Evolutionary conservation across 352 stramenopile species (phyloP).

Genomic region (Phytophthora niederhauseri): DNA sequence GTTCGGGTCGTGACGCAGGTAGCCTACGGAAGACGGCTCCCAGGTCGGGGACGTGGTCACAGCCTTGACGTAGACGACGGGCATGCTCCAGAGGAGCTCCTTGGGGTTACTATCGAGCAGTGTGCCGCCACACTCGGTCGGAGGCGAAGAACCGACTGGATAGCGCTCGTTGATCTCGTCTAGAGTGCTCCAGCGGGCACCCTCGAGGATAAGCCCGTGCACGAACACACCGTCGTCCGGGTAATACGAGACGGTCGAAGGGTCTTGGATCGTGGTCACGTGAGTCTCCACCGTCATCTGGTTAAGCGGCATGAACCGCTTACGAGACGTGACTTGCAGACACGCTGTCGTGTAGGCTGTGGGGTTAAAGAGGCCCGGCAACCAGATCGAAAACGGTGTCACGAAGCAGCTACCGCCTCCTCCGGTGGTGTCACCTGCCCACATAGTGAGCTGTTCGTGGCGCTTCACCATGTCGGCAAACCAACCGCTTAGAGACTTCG

Average conservation of each 20-base stretch:
- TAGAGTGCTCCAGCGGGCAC: slow-evolving; percentile 90
- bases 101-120: slow-evolving; percentile 96
- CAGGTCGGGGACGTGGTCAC: slow-evolving; percentile 93
- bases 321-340: slow-evolving; percentile 94
- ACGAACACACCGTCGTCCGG: slow-evolving; percentile 94
- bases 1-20: slow-evolving; percentile 91
- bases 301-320: slow-evolving; percentile 93
- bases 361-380: slow-evolving; percentile 96
- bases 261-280: slow-evolving; percentile 93
- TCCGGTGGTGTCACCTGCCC: slow-evolving; percentile 72
- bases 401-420: slow-evolving; percentile 63
- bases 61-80: slow-evolving; percentile 96
- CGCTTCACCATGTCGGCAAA: slow-evolving; percentile 95
- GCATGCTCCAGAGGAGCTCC: slow-evolving; percentile 93
- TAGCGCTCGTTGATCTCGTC: slow-evolving; percentile 93
- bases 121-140: slow-evolving; percentile 87
- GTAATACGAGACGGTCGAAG: slow-evolving; percentile 79
- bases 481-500: slow-evolving; percentile 93
- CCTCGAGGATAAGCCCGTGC: slow-evolving; percentile 97
- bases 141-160: slow-evolving; percentile 79
- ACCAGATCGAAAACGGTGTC: slow-evolving; percentile 94
- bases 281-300: slow-evolving; percentile 97
- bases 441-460: slow-evolving; percentile 89
- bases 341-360: slow-evolving; percentile 96
- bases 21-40: slow-evolving; percentile 96